phyloP scores from a whole-genome alignment of 306 rosid genomes.

The Trifolium repens region DNA sequence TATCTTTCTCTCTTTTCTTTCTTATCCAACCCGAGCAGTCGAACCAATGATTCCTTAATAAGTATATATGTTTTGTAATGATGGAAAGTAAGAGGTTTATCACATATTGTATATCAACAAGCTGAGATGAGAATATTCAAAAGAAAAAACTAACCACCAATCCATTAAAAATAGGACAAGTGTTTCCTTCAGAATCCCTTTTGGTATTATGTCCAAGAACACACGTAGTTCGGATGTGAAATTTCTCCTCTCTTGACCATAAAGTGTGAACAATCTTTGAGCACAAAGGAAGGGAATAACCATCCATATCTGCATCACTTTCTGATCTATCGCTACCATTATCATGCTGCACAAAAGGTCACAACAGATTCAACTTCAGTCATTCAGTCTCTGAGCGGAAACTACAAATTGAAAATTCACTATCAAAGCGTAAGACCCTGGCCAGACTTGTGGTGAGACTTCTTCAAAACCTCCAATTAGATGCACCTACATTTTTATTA shows the following conservation, averaged over 20 bases:
- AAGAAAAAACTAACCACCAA: constrained; percentile 66
- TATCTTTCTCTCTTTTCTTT: constrained; percentile 1
- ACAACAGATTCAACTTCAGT: constrained; percentile 56
- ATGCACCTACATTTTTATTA: constrained; percentile 70
- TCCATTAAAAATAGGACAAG: constrained; percentile 70
- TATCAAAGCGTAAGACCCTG: constrained; percentile 53
- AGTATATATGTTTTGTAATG: constrained; percentile 15
- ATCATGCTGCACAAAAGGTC: constrained; percentile 72
- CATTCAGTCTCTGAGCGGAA: constrained; percentile 46
- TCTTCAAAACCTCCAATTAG: constrained; percentile 89
- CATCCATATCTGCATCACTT: constrained; percentile 49
- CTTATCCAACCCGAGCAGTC: background rate
- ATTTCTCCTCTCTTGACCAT: constrained; percentile 66
- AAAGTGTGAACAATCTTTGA: constrained; percentile 63
- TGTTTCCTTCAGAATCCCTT: constrained; percentile 61
- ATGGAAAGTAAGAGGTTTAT: constrained; percentile 18
- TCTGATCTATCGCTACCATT: constrained; percentile 44
- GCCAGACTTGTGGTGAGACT: constrained; percentile 60
- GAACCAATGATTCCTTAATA: constrained; percentile 1
- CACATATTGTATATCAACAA: constrained; percentile 21
- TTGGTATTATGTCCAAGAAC: constrained; percentile 83
- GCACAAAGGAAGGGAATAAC: constrained; percentile 75
- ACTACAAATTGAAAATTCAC: constrained; percentile 50
- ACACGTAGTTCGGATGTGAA: constrained; percentile 72
- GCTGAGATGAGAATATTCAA: constrained; percentile 30